Percentiles rank a stretch among this genome's conserved stretches.
Evolutionary conservation across 768 basidiomycete species (phyloP).

Genomic region (Termitomyces sp.): DNA sequence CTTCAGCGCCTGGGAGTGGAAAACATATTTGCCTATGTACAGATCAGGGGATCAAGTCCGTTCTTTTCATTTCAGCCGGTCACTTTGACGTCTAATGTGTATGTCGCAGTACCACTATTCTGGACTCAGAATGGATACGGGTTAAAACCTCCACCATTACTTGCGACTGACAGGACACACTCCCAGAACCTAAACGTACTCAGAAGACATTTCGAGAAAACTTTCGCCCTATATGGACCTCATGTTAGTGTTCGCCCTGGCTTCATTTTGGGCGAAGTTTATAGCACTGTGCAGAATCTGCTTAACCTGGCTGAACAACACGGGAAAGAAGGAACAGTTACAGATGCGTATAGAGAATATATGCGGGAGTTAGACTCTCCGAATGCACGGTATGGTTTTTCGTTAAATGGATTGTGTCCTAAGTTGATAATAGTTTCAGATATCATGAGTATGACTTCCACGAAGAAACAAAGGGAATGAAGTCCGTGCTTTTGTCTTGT

Average conservation of each 20-base stretch:
- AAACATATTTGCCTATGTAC: conserved; percentile 86
- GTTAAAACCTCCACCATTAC: conserved; percentile 81
- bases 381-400: conserved; percentile 47
- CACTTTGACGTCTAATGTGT: conserved; percentile 6
- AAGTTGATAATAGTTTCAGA: conserved; percentile 28
- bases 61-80: conserved; percentile 8
- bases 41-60: conserved; percentile 88
- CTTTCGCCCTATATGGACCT: conserved; percentile 66
- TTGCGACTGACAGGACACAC: conserved; percentile 69
- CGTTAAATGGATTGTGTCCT: background rate
- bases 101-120: conserved; percentile 73
- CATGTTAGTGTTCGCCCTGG: conserved; percentile 44
- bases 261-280: background rate
- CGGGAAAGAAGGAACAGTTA: conserved; percentile 83
- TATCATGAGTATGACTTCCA: conserved; percentile 92
- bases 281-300: conserved; percentile 46
- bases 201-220: conserved; percentile 67
- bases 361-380: conserved; percentile 51
- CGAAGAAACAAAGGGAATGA: conserved; percentile 91
- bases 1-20: conserved; percentile 63
- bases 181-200: conserved; percentile 68
- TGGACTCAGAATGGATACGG: conserved; percentile 89
- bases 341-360: conserved; percentile 70
- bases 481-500: conserved; percentile 38
- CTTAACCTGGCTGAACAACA: conserved; percentile 89